Conservation (phyloP, 805 yeast species). For the Kregervanrija delftensis region DNA sequence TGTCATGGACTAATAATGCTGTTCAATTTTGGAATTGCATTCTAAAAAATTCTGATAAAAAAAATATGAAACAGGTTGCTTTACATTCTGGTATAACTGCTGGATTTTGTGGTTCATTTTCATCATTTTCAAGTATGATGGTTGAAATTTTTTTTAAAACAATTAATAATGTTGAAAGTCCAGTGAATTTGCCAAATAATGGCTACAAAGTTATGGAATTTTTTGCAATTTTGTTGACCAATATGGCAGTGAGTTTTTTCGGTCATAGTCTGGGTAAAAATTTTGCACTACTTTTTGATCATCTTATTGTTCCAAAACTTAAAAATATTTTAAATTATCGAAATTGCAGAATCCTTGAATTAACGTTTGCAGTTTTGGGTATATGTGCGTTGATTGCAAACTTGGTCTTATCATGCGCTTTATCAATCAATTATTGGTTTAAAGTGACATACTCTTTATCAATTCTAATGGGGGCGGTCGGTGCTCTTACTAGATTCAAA, state of each 20-base stretch:
- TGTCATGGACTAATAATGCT: slow-evolving; percentile 39
- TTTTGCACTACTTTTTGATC: slow-evolving; percentile 16
- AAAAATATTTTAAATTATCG: slow-evolving; percentile 6
- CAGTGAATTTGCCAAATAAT: slow-evolving; percentile 39
- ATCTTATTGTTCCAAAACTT: slow-evolving; percentile 5
- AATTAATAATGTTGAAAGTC: slow-evolving; percentile 30
- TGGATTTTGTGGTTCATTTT: slow-evolving; percentile 78
- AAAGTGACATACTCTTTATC: slow-evolving; percentile 64
- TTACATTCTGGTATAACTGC: slow-evolving; percentile 58
- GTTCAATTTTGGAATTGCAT: slow-evolving; percentile 10
- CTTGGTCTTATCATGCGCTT: slow-evolving; percentile 35
- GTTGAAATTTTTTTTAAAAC: slow-evolving; percentile 47
- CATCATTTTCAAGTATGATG: slow-evolving; percentile 68
- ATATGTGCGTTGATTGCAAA: slow-evolving; percentile 29
- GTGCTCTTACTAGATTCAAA: slow-evolving; percentile 52
- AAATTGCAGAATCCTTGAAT: slow-evolving; percentile 10
- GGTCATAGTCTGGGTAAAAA: slow-evolving; percentile 59
- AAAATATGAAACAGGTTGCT: slow-evolving; percentile 35
- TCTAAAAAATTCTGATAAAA: slow-evolving; percentile 6
- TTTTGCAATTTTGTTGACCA: slow-evolving; percentile 53
- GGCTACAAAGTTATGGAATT: slow-evolving; percentile 81
- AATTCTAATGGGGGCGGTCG: slow-evolving; percentile 65
- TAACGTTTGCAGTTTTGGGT: slow-evolving; percentile 15
- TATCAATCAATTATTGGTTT: slow-evolving; percentile 35
- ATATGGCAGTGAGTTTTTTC: slow-evolving; percentile 52